phyloP scores from a whole-genome alignment of 164 flowering plant species.

The Magnolia officinalis region DNA sequence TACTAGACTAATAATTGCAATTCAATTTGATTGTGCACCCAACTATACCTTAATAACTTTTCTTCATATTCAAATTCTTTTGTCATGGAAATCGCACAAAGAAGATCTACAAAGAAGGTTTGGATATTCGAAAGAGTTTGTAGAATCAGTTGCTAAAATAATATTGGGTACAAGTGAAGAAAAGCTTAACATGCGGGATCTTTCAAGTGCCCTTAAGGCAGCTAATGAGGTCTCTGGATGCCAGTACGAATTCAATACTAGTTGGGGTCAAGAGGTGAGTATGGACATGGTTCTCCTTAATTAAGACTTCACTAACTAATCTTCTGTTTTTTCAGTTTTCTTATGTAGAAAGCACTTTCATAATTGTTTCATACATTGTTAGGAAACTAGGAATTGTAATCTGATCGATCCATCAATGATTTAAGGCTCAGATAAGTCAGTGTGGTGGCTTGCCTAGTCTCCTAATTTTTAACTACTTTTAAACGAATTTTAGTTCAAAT shows the following conservation, averaged over 20 bases:
- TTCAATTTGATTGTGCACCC: neutral
- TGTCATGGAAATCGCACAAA: too few relatives aligned
- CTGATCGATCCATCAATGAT: too few relatives aligned
- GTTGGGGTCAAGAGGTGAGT: conserved; percentile 1
- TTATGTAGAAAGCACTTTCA: too few relatives aligned
- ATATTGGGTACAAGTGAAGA: neutral
- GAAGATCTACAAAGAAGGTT: neutral
- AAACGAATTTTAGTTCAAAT: too few relatives aligned
- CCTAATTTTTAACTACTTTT: too few relatives aligned
- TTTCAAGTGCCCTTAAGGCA: neutral
- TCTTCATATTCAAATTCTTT: neutral
- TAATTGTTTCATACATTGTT: too few relatives aligned
- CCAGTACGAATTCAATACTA: neutral
- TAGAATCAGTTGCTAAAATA: neutral
- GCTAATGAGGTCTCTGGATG: neutral
- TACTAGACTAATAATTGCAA: neutral
- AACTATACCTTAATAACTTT: neutral
- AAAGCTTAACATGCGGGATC: neutral
- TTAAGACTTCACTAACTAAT: too few relatives aligned
- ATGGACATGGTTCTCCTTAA: too few relatives aligned
- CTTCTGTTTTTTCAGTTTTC: too few relatives aligned
- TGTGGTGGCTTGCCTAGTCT: too few relatives aligned
- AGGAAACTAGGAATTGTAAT: too few relatives aligned
- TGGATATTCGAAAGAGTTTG: neutral
- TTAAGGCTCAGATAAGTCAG: too few relatives aligned